Conservation (phyloP, 495 filamentous ascomycete genomes). For the Copromyces sp. region DNA sequence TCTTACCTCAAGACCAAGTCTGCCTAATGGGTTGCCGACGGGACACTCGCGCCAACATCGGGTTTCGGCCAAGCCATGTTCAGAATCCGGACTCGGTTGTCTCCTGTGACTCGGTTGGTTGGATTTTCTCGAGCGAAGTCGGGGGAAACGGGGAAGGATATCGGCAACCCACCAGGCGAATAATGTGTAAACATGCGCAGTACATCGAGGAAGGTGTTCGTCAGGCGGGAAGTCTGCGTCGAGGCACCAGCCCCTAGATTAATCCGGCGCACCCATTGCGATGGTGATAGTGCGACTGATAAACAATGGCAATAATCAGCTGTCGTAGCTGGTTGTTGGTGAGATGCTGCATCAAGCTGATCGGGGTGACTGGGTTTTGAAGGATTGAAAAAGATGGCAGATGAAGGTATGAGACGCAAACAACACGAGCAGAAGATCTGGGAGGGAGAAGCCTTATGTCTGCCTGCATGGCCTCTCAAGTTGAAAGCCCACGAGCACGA, state of each 20-base stretch:
- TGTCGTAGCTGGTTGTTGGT: too few relatives aligned
- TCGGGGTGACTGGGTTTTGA: neutral
- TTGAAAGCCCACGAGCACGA: neutral
- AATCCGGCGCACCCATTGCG: neutral
- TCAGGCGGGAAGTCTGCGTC: constrained; percentile 64
- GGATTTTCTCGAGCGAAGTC: too few relatives aligned
- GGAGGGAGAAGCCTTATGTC: neutral
- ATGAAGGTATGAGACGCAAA: neutral
- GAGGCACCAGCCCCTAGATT: constrained; percentile 51
- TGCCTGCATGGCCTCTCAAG: neutral
- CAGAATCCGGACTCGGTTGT: too few relatives aligned
- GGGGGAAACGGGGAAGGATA: neutral
- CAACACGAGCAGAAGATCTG: neutral
- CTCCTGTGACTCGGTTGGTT: too few relatives aligned
- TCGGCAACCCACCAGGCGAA: neutral
- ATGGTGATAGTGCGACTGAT: neutral
- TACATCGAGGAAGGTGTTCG: constrained; percentile 75
- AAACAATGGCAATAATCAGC: too few relatives aligned
- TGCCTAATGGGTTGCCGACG: too few relatives aligned
- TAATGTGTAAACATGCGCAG: constrained; percentile 63
- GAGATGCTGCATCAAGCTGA: too few relatives aligned
- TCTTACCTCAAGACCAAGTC: too few relatives aligned
- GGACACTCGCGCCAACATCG: too few relatives aligned
- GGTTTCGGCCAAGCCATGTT: too few relatives aligned
- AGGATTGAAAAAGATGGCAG: neutral